Evolutionary conservation across 441 rosid genomes (phyloP).

Genomic region (Corymbia citriodora): DNA sequence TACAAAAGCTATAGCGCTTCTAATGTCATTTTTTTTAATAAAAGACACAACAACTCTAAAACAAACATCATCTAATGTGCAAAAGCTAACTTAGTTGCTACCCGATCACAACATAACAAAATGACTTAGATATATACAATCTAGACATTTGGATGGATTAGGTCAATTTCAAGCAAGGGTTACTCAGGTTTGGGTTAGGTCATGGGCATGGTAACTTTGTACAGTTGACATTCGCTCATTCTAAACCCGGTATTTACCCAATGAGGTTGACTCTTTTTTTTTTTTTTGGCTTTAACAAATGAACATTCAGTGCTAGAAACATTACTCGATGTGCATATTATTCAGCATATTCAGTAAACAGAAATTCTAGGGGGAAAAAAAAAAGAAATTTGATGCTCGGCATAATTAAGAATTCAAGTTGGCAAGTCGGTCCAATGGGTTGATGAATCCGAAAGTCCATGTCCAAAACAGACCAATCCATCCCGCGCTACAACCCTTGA

Average conservation of each 20-base stretch:
- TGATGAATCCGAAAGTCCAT: not conserved
- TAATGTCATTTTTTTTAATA: no score
- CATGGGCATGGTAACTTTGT: not conserved
- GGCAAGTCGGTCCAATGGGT: not conserved
- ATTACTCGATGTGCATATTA: not conserved
- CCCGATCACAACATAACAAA: not conserved
- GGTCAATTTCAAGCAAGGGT: not conserved
- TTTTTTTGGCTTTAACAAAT: not conserved
- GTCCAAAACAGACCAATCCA: not conserved
- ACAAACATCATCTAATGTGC: accelerated
- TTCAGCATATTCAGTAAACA: not conserved
- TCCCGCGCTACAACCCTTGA: not conserved
- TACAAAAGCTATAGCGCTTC: accelerated
- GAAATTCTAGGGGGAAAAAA: not conserved
- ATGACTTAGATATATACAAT: not conserved
- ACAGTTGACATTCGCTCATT: not conserved
- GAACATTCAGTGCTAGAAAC: not conserved
- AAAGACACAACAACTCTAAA: not conserved
- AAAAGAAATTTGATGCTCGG: not conserved
- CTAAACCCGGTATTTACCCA: not conserved
- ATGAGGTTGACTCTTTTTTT: not conserved
- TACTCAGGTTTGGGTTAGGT: not conserved
- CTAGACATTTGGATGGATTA: not conserved
- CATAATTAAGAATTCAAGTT: not conserved
- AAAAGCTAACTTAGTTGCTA: not conserved